Base-by-base conservation (phyloP, 208 protist genomes). In the Endotrypanum monterogeii region DNA sequence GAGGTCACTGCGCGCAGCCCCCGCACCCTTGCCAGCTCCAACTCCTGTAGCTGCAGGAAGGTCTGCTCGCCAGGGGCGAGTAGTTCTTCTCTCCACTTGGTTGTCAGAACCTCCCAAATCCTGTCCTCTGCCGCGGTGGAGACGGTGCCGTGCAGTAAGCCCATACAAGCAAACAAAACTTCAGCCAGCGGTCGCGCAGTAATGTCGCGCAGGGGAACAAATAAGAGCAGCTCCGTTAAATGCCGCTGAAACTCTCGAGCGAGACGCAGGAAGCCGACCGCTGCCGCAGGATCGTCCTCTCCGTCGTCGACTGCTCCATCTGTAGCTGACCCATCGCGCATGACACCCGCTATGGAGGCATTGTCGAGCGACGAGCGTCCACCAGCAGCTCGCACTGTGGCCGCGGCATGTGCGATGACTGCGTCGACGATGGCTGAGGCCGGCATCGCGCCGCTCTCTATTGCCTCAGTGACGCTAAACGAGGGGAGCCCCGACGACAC, bases 71-170 rank as follows among this genome's bases (percentile, higher is more conserved):
- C 23, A 8, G 87, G 83, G 7, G 67, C 51, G 9, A 92, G n/a
- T 16, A 88, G 74, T 72, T 94, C 90, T 20, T 25, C 55, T 44
- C n/a, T 61, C 82, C 84, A 90, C 73, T 83, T 84, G 28, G 35
- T n/a, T 2, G 69, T 65, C 37, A 94, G 63, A 37, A 85, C 71
- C 37, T n/a, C 30, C 85, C 87, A 94, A 51, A 94, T 66, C 52
- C 6, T 62, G 39, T 78, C 44, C 65, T 77, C 73, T 16, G 63
- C 73, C 14, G 46, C 55, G 56, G 70, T n/a, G 58, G 37, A 44
- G 73, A 83, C 67, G 41, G 54, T 56, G 60, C 66, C 70, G 28
- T 71, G 61, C 20, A 84, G 55, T 20, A 73, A 51, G 12, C 79
- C 48, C n/a, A 91, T 58, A 32, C 73, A 79, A 16, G 55, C 67